Percentiles rank a stretch among this genome's conserved stretches.
These are phyloP conservation scores for Monotropa hypopitys DNA, from an alignment of 179 eudicot genomes.

Conservation along the genomic window DNA sequence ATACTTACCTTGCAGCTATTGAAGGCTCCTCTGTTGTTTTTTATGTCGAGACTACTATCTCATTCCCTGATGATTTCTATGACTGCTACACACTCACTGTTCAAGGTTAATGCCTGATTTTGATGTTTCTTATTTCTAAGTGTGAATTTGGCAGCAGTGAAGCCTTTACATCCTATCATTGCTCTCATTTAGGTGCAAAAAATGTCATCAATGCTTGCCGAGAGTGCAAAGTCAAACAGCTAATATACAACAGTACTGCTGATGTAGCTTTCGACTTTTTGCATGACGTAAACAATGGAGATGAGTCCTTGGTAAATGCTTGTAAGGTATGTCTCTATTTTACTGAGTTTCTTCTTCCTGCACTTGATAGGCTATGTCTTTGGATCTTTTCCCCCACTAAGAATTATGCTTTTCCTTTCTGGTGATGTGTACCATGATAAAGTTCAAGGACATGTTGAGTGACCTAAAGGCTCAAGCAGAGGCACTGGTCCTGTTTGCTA, in stretches of 20 bases:
- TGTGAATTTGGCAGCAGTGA: neutral
- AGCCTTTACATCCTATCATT: slow-evolving; percentile 1
- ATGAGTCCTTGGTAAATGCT: slow-evolving; percentile 64
- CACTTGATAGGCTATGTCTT: neutral
- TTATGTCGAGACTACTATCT: slow-evolving; percentile 25
- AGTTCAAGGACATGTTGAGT: slow-evolving; percentile 51
- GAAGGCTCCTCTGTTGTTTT: slow-evolving; percentile 70
- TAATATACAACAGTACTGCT: slow-evolving; percentile 71
- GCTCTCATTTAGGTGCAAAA: slow-evolving; percentile 46
- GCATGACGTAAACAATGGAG: slow-evolving; percentile 46
- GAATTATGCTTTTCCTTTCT: neutral
- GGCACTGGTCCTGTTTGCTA: slow-evolving; percentile 60
- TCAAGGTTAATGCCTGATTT: slow-evolving; percentile 45
- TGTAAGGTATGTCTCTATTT: slow-evolving; percentile 38
- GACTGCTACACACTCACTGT: slow-evolving; percentile 53
- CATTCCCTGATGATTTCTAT: slow-evolving; percentile 29
- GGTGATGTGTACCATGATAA: slow-evolving; percentile 10
- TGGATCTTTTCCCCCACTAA: slow-evolving; percentile 6
- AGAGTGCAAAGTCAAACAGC: slow-evolving; percentile 58
- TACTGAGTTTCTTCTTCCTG: neutral
- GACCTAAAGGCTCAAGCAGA: slow-evolving; percentile 92
- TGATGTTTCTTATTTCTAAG: neutral
- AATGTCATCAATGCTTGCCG: slow-evolving; percentile 74
- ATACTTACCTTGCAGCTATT: slow-evolving; percentile 44
- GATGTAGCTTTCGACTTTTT: slow-evolving; percentile 62